phyloP scores from a whole-genome alignment of 2,329 filamentous ascomycete genomes.

The Bipolaris zeicola region DNA sequence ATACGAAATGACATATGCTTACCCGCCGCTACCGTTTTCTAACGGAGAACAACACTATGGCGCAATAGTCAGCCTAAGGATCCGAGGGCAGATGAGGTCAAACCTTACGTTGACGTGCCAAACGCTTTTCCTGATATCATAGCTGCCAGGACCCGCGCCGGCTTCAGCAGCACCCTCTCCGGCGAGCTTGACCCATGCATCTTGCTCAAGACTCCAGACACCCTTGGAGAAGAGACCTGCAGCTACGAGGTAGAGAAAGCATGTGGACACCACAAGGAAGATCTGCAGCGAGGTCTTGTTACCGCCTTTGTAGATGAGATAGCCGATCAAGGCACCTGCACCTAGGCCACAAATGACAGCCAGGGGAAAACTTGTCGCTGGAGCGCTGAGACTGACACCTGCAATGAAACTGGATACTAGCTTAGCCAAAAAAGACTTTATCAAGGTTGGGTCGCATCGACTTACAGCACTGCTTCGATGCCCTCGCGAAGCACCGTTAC shows the following conservation, averaged over 20 bases:
- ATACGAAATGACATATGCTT: not conserved
- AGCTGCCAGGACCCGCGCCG: conserved; percentile 73
- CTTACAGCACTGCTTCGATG: conserved; percentile 75
- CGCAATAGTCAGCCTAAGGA: conserved; percentile 5
- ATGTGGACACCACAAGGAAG: conserved; percentile 82
- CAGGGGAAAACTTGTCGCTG: conserved; percentile 77
- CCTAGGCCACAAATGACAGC: conserved; percentile 74
- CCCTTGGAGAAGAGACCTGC: conserved; percentile 80
- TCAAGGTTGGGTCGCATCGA: not conserved
- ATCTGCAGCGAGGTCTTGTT: conserved; percentile 70
- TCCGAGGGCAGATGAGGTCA: not conserved
- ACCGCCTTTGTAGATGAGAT: conserved; percentile 76
- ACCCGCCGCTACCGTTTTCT: conserved; percentile 67
- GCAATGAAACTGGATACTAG: conserved; percentile 67
- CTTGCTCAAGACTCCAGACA: conserved; percentile 74
- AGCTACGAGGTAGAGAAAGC: conserved; percentile 81
- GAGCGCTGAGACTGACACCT: conserved; percentile 77
- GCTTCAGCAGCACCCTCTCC: conserved; percentile 68
- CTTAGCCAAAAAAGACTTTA: not conserved
- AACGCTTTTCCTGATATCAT: conserved; percentile 77
- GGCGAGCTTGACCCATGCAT: conserved; percentile 69
- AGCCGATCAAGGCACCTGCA: conserved; percentile 71
- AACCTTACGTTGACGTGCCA: conserved; percentile 78
- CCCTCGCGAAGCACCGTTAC: conserved; percentile 87
- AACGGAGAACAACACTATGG: conserved; percentile 75